phyloP scores from a whole-genome alignment of 495 filamentous ascomycete genomes.

The Penicillium chermesinum region DNA sequence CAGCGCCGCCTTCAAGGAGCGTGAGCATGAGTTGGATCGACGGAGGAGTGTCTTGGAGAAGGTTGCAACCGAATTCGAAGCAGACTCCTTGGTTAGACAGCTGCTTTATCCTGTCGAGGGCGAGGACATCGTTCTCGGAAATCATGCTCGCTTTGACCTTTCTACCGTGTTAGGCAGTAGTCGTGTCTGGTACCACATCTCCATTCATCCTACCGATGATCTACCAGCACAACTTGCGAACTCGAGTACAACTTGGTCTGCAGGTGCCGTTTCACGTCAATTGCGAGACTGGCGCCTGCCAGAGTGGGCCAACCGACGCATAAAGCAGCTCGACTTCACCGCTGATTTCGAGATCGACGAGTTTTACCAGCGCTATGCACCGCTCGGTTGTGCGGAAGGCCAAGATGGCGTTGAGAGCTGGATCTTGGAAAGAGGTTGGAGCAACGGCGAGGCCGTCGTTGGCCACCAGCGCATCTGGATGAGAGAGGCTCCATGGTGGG shows the following conservation, averaged over 20 bases:
- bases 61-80: constrained; percentile 72
- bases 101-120: constrained; percentile 76
- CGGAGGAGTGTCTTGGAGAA: constrained; percentile 81
- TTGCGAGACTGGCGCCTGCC: constrained; percentile 87
- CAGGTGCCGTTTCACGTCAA: constrained; percentile 85
- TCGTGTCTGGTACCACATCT: constrained; percentile 92
- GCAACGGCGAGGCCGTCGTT: constrained; percentile 91
- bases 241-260: constrained; percentile 75
- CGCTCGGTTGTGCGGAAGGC: constrained; percentile 83
- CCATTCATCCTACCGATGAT: constrained; percentile 87
- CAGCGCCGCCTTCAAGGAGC: constrained; percentile 60
- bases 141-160: constrained; percentile 71
- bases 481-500: constrained; percentile 92
- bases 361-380: constrained; percentile 74
- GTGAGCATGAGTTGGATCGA: constrained; percentile 73
- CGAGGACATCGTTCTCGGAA: constrained; percentile 68
- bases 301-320: constrained; percentile 92
- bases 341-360: constrained; percentile 94
- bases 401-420: constrained; percentile 92
- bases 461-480: constrained; percentile 93
- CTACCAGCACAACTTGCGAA: constrained; percentile 62
- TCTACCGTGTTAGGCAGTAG: constrained; percentile 64
- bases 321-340: constrained; percentile 92
- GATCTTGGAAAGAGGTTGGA: constrained; percentile 95
- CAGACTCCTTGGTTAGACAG: constrained; percentile 74